Conservation (phyloP, 2,329 filamentous ascomycete species). For the Colletotrichum paranaense region DNA sequence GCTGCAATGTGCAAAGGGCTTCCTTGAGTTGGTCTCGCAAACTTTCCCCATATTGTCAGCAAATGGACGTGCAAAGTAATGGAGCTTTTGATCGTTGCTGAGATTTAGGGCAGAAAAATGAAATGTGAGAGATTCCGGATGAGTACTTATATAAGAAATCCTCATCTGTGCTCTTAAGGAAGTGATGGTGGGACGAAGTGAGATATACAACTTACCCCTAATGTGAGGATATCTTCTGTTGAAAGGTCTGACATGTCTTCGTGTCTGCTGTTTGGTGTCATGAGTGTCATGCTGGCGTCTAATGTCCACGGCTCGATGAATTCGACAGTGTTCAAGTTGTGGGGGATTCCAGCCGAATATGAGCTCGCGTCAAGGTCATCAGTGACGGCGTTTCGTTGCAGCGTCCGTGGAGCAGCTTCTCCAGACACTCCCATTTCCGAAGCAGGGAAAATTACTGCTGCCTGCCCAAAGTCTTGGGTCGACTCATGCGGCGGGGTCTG, state of each 20-base stretch:
- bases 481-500: neutral
- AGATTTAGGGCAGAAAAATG: neutral
- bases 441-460: neutral
- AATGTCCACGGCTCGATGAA: neutral
- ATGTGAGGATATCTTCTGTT: neutral
- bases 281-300: neutral
- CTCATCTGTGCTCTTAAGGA: neutral
- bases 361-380: neutral
- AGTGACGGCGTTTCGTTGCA: neutral
- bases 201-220: neutral
- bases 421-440: neutral
- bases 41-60: neutral
- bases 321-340: neutral
- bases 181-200: neutral
- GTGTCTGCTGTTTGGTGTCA: neutral
- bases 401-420: neutral
- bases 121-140: neutral
- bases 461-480: neutral
- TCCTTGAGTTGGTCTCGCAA: neutral
- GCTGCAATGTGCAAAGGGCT: neutral
- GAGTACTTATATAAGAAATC: neutral
- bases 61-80: neutral
- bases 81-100: neutral
- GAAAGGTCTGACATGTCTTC: neutral
- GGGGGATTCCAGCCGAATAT: neutral